phyloP scores from a whole-genome alignment of 768 basidiomycete genomes.

The Hericium rajendrae region DNA sequence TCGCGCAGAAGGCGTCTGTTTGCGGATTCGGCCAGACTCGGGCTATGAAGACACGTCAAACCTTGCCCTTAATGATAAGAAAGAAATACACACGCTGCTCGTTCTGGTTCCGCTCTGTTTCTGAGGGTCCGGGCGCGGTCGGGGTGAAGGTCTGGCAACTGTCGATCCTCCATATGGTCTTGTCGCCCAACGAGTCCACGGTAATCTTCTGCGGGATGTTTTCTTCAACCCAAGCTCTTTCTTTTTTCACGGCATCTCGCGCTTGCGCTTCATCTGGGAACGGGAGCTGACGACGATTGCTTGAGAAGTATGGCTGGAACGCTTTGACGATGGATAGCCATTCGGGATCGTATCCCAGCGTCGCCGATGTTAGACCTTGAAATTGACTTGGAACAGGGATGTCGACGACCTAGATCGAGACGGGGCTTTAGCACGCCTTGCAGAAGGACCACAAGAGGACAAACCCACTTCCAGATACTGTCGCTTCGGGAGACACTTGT shows the following conservation, averaged over 20 bases:
- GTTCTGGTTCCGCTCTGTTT: neutral
- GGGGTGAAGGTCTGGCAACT: slow-evolving; percentile 10
- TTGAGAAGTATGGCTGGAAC: slow-evolving; percentile 71
- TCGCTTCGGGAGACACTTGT: slow-evolving; percentile 64
- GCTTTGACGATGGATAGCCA: slow-evolving; percentile 94
- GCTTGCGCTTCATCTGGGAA: slow-evolving; percentile 52
- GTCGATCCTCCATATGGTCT: slow-evolving; percentile 1
- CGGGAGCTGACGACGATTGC: slow-evolving; percentile 32
- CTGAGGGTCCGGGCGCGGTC: slow-evolving; percentile 9
- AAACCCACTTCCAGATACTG: slow-evolving; percentile 68
- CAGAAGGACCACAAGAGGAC: neutral
- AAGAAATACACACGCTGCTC: neutral
- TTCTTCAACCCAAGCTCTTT: slow-evolving; percentile 56
- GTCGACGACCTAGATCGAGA: slow-evolving; percentile 53
- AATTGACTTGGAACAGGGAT: slow-evolving; percentile 26
- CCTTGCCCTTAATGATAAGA: neutral
- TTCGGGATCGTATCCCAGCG: slow-evolving; percentile 69
- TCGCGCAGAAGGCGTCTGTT: slow-evolving; percentile 73
- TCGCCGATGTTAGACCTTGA: slow-evolving; percentile 17
- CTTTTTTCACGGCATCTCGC: slow-evolving; percentile 44
- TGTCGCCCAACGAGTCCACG: slow-evolving; percentile 1
- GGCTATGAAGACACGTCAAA: slow-evolving; percentile 31
- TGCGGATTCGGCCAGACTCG: slow-evolving; percentile 81
- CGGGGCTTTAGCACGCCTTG: neutral
- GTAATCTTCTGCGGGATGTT: slow-evolving; percentile 35